A percentile compares a stretch with the other conserved stretches of the same genome.
These are phyloP conservation scores for Haematococcus lacustris DNA, from an alignment of 139 green algal genomes.

Conservation along the genomic window DNA sequence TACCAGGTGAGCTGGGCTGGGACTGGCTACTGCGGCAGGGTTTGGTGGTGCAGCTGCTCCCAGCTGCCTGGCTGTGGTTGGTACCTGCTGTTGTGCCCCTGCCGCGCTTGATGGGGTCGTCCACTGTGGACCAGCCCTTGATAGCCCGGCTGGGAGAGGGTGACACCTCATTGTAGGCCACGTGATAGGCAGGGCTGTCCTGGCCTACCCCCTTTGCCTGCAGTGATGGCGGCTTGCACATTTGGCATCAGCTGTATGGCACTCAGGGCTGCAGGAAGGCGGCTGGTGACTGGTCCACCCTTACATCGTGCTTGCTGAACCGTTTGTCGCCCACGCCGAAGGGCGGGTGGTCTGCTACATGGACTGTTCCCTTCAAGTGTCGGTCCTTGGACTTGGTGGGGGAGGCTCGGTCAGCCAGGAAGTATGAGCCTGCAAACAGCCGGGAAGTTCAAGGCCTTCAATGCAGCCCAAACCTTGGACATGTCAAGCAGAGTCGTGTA, in stretches of 20 bases:
- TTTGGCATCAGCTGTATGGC: neutral
- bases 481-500: too few relatives aligned
- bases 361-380: too few relatives aligned
- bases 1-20: too few relatives aligned
- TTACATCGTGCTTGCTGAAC: conserved; percentile 3
- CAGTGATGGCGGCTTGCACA: neutral
- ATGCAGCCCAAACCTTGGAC: too few relatives aligned
- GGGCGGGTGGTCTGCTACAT: neutral
- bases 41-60: too few relatives aligned
- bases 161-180: neutral
- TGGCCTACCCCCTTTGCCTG: neutral
- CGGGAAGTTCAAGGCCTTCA: too few relatives aligned
- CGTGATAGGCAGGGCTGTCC: neutral
- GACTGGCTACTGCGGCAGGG: too few relatives aligned
- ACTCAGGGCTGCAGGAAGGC: neutral
- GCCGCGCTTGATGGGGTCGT: conserved; percentile 12
- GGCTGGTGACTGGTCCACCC: neutral
- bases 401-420: too few relatives aligned
- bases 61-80: too few relatives aligned
- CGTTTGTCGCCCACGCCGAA: neutral
- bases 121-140: conserved; percentile 16
- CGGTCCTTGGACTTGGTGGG: too few relatives aligned
- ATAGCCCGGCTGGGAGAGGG: neutral
- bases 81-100: too few relatives aligned
- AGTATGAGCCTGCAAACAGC: too few relatives aligned